Percentiles rank a stretch among this genome's conserved stretches.
Evolutionary conservation across 1,284 basidiomycete genomes (phyloP).

Genomic region (Vanrija sp.): DNA sequence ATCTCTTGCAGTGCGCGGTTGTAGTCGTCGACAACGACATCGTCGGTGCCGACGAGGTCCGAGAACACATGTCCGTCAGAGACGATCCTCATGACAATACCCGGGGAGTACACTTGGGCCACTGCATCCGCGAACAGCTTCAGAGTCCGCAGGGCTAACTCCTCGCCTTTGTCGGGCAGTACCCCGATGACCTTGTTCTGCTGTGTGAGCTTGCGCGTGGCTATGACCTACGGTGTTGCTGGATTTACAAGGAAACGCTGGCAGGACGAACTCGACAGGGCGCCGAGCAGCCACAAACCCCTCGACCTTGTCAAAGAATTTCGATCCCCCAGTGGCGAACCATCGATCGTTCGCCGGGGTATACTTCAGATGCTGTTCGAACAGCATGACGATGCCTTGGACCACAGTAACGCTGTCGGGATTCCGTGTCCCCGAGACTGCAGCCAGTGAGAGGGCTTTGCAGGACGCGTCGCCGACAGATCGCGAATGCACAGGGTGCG

Average conservation of each 20-base stretch:
- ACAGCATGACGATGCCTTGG: background rate
- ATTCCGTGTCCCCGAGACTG: no score
- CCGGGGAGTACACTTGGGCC: background rate
- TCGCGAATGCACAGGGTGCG: no score
- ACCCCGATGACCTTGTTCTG: background rate
- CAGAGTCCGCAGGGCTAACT: constrained; percentile 1
- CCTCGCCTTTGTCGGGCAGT: constrained; percentile 3
- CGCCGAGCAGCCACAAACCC: background rate
- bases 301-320: background rate
- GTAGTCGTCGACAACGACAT: background rate
- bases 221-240: background rate
- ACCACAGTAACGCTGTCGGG: background rate
- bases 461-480: no score
- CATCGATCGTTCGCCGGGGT: background rate
- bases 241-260: constrained; percentile 3
- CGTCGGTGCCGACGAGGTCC: constrained; percentile 4
- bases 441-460: no score
- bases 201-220: background rate
- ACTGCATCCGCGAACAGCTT: background rate
- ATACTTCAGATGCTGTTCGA: constrained; percentile 1
- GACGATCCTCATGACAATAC: background rate
- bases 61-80: constrained; percentile 4
- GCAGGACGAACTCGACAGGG: constrained; percentile 4
- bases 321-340: background rate
- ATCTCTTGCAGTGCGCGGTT: background rate